Conservation (phyloP, 257 asterid species). For the Ballota nigra region DNA sequence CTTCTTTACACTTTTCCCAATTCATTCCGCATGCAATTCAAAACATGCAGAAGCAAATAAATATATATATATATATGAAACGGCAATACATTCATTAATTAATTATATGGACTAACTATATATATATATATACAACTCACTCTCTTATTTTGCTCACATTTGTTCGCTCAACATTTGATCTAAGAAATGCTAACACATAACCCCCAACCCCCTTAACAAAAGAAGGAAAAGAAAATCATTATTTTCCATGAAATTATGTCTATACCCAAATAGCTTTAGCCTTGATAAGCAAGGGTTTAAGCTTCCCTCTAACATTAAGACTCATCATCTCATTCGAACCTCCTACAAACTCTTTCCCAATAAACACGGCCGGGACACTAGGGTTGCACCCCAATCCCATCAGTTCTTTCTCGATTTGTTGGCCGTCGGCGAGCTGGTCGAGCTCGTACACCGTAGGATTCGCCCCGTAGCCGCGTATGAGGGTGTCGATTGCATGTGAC, state of each 20-base stretch:
- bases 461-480: constrained; percentile 60
- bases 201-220: too few species aligned
- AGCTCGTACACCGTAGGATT: constrained; percentile 45
- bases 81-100: too few species aligned
- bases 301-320: constrained; percentile 49
- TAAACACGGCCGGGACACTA: constrained; percentile 44
- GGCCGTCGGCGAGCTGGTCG: constrained; percentile 38
- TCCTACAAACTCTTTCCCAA: constrained; percentile 45
- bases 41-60: too few species aligned
- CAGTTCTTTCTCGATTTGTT: constrained; percentile 47
- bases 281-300: constrained; percentile 49
- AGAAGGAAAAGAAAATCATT: too few species aligned
- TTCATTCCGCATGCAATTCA: too few species aligned
- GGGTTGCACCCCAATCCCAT: constrained; percentile 51
- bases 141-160: too few species aligned
- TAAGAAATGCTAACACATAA: too few species aligned
- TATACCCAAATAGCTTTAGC: constrained; percentile 69
- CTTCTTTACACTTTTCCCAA: too few species aligned
- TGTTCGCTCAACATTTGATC: too few species aligned
- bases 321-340: constrained; percentile 67
- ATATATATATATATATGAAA: too few species aligned
- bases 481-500: constrained; percentile 38
- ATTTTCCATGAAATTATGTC: neutral
- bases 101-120: too few species aligned
- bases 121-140: too few species aligned